These are phyloP conservation scores for Neofusicoccum parvum DNA, from an alignment of 2,329 filamentous ascomycete species.

Conservation along the genomic window DNA sequence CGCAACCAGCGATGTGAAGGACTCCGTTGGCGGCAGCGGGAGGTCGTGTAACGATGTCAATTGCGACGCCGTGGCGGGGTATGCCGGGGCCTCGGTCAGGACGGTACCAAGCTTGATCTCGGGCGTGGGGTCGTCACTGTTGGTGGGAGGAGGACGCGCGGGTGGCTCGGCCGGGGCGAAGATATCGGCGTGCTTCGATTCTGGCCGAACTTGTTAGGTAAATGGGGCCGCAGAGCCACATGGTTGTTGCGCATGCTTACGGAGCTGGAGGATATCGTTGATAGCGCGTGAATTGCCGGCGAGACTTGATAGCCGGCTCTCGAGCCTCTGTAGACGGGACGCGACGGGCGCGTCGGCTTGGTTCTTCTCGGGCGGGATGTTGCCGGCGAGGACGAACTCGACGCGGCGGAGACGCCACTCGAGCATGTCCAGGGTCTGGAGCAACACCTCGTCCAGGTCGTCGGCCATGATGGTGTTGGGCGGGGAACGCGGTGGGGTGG, in stretches of 20 bases:
- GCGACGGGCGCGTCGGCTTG: constrained; percentile 31
- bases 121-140: constrained; percentile 10
- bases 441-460: constrained; percentile 41
- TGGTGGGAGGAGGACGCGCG: constrained; percentile 12
- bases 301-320: constrained; percentile 41
- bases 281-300: constrained; percentile 43
- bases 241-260: constrained; percentile 25
- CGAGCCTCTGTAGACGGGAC: constrained; percentile 41
- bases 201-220: constrained; percentile 27
- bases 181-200: constrained; percentile 45
- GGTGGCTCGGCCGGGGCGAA: constrained; percentile 26
- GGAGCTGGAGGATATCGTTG: constrained; percentile 43
- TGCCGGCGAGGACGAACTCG: constrained; percentile 46
- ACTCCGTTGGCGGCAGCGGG: constrained; percentile 44
- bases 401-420: constrained; percentile 49
- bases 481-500: neutral
- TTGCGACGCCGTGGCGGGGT: constrained; percentile 46
- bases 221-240: neutral
- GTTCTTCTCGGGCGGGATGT: constrained; percentile 27
- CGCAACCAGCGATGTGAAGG: constrained; percentile 57
- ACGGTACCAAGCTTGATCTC: constrained; percentile 39
- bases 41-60: constrained; percentile 49
- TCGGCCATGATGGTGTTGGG: constrained; percentile 25
- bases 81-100: constrained; percentile 47
- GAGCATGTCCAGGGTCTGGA: constrained; percentile 47